These are phyloP conservation scores for Suillus subluteus DNA, from an alignment of 768 basidiomycete species.

Conservation along the genomic window DNA sequence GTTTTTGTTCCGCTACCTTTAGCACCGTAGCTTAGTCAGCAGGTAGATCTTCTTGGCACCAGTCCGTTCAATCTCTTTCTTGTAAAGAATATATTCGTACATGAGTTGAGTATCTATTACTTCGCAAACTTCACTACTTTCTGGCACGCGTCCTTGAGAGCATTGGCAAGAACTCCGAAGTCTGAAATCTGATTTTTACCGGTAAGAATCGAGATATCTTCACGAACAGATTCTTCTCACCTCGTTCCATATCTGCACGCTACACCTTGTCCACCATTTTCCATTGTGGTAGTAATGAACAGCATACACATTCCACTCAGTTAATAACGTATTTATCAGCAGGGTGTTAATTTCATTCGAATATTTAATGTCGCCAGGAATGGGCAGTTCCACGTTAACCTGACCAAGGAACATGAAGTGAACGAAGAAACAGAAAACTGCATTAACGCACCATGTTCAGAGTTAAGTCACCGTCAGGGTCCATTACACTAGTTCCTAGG, in stretches of 20 bases:
- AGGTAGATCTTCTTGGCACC: neutral
- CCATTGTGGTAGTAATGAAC: conserved; percentile 27
- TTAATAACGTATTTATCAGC: conserved; percentile 21
- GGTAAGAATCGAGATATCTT: neutral
- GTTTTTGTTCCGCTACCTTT: neutral
- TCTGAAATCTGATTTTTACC: conserved; percentile 30
- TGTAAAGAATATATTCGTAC: neutral
- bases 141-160: conserved; percentile 27
- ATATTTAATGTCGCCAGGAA: conserved; percentile 30
- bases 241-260: conserved; percentile 37
- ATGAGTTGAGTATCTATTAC: conserved; percentile 2
- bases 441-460: conserved; percentile 61
- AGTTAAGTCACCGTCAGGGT: conserved; percentile 62
- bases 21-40: neutral
- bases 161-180: conserved; percentile 32
- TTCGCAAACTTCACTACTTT: conserved; percentile 18
- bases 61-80: neutral
- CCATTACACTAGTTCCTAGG: conserved; percentile 65
- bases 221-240: conserved; percentile 17
- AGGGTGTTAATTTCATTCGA: conserved; percentile 19
- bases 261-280: conserved; percentile 38
- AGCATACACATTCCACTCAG: conserved; percentile 25
- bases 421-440: neutral
- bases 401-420: conserved; percentile 14
- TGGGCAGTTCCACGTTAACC: conserved; percentile 47